Conservation (phyloP, 768 basidiomycete genomes). For the Lanmaoa rubissima region DNA sequence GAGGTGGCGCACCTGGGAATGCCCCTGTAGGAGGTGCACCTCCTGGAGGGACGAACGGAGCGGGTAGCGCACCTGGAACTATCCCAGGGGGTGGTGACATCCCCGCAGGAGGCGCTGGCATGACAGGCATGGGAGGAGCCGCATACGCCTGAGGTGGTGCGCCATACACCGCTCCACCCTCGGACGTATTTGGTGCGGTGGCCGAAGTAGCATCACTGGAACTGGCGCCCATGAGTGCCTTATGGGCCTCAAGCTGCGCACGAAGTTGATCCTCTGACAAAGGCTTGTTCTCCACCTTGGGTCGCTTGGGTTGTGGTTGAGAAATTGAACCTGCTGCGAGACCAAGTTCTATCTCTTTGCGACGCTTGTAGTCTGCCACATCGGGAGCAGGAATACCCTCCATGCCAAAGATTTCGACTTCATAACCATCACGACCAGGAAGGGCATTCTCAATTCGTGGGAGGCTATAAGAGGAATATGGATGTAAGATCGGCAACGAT, state of each 20-base stretch:
- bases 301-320: conserved; percentile 76
- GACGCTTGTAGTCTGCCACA: conserved; percentile 92
- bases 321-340: conserved; percentile 78
- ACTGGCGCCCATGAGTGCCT: conserved; percentile 79
- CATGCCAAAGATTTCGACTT: conserved; percentile 99
- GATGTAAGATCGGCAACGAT: conserved; percentile 9
- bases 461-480: conserved; percentile 41
- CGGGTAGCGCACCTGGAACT: conserved; percentile 45
- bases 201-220: conserved; percentile 34
- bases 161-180: conserved; percentile 59
- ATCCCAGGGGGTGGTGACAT: conserved; percentile 40
- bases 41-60: conserved; percentile 39
- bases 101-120: conserved; percentile 26
- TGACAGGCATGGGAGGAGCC: conserved; percentile 36
- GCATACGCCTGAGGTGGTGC: conserved; percentile 74
- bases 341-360: conserved; percentile 93
- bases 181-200: conserved; percentile 38
- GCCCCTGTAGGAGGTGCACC: conserved; percentile 37
- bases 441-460: conserved; percentile 96
- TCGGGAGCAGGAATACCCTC: conserved; percentile 95
- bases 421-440: conserved; percentile 95
- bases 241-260: conserved; percentile 85
- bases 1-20: conserved; percentile 38
- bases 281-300: conserved; percentile 74
- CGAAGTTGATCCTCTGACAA: conserved; percentile 82